Percentiles rank a stretch among this genome's conserved stretches.
These are phyloP conservation scores for Neurospora sp. DNA, from an alignment of 495 filamentous ascomycete species.

Conservation along the genomic window DNA sequence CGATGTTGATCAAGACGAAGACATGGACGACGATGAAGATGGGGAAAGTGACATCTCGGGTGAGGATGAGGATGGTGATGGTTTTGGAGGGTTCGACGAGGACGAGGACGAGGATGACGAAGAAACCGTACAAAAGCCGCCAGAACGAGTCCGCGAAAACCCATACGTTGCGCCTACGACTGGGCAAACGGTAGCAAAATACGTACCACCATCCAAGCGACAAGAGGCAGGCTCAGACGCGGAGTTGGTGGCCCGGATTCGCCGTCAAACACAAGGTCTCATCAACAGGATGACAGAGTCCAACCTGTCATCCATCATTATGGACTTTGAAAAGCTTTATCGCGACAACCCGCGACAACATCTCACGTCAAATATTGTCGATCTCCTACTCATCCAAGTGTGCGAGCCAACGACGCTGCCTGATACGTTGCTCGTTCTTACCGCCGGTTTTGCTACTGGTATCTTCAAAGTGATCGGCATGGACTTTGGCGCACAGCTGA, in stretches of 20 bases:
- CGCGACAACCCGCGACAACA: conserved; percentile 67
- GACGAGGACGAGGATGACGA: conserved; percentile 7
- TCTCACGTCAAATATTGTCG: conserved; percentile 68
- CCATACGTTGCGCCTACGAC: conserved; percentile 42
- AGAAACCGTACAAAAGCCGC: not conserved
- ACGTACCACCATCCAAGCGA: conserved; percentile 80
- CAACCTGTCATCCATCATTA: conserved; percentile 69
- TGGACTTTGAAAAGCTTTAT: conserved; percentile 75
- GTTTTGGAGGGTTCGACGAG: conserved; percentile 24
- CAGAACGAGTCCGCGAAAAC: conserved; percentile 34
- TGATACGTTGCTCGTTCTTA: conserved; percentile 84
- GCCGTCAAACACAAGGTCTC: conserved; percentile 73
- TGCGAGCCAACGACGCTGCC: conserved; percentile 64
- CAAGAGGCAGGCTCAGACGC: conserved; percentile 48
- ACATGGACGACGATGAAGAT: conserved; percentile 1
- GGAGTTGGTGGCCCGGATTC: conserved; percentile 59
- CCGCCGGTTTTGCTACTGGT: conserved; percentile 82
- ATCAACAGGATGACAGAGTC: conserved; percentile 89
- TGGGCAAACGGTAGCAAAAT: conserved; percentile 41
- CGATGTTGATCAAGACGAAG: conserved; percentile 19
- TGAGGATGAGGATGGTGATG: conserved; percentile 21
- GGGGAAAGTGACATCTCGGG: not conserved
- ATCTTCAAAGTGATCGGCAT: conserved; percentile 77
- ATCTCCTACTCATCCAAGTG: conserved; percentile 63
- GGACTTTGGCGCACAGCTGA: conserved; percentile 76